Evolutionary conservation across 2,329 filamentous ascomycete genomes (phyloP).

Genomic region (Venturia asperata): DNA sequence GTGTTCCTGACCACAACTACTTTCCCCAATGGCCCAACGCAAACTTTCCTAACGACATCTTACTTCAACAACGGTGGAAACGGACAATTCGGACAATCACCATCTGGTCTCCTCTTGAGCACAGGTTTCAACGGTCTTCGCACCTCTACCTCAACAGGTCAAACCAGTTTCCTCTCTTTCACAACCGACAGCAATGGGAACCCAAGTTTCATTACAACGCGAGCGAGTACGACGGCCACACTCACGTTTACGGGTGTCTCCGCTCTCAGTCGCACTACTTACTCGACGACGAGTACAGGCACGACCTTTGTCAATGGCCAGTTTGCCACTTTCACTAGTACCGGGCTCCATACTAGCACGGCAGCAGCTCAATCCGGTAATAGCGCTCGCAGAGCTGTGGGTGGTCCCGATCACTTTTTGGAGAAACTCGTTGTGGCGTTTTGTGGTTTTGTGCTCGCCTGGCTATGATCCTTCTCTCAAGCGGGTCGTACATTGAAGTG

Average conservation of each 20-base stretch:
- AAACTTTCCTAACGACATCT: constrained; percentile 10
- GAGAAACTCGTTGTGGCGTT: constrained; percentile 5
- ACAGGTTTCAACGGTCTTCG: constrained; percentile 10
- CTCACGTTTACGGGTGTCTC: constrained; percentile 1
- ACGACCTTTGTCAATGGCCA: constrained; percentile 1
- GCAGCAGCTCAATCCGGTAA: background rate
- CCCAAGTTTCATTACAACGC: background rate
- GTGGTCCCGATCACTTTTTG: background rate
- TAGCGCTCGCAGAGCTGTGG: background rate
- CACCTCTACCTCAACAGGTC: constrained; percentile 1
- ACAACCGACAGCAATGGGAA: constrained; percentile 9
- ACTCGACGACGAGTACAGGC: background rate
- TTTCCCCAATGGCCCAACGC: constrained; percentile 15
- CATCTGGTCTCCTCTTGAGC: constrained; percentile 2
- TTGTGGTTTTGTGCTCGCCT: background rate
- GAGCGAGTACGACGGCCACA: background rate
- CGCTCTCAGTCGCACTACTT: background rate
- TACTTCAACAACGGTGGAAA: background rate
- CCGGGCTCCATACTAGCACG: background rate
- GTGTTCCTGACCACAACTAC: constrained; percentile 9
- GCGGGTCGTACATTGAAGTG: background rate
- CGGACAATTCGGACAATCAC: background rate
- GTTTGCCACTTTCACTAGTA: background rate
- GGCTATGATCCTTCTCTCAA: background rate
- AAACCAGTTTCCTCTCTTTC: background rate